phyloP scores from a whole-genome alignment of 129 eudicot genomes.

The Tagetes erecta region DNA sequence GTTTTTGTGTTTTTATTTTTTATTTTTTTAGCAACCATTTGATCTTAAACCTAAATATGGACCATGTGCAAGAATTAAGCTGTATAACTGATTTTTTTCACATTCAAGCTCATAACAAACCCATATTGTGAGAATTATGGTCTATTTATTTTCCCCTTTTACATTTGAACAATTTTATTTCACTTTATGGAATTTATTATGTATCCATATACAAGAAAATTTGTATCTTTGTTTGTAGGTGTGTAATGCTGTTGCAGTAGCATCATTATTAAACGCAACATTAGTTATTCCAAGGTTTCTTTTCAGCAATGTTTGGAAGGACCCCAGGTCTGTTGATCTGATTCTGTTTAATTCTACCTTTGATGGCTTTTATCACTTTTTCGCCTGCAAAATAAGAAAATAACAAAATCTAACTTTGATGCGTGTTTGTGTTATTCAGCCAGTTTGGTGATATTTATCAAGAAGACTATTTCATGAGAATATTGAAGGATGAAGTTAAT shows the following conservation, averaged over 20 bases:
- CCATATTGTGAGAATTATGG: not conserved
- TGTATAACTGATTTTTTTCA: not conserved
- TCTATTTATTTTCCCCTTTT: not conserved
- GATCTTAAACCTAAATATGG: not conserved
- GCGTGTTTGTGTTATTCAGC: slow-evolving; percentile 49
- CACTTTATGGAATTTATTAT: slow-evolving; percentile 1
- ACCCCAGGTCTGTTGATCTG: slow-evolving; percentile 63
- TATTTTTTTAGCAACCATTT: slow-evolving; percentile 1
- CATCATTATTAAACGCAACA: slow-evolving; percentile 88
- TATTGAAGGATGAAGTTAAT: slow-evolving; percentile 58
- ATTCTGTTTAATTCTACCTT: slow-evolving; percentile 3
- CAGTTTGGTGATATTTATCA: slow-evolving; percentile 95
- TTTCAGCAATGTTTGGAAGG: slow-evolving; percentile 96
- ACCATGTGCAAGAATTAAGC: not conserved
- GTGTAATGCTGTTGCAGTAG: slow-evolving; percentile 97
- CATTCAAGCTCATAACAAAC: not conserved
- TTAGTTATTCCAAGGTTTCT: slow-evolving; percentile 90
- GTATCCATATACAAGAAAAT: slow-evolving; percentile 9
- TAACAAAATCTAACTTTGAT: not conserved
- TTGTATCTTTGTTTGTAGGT: slow-evolving; percentile 54
- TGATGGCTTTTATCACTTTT: slow-evolving; percentile 1
- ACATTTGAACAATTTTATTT: not conserved
- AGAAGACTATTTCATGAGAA: slow-evolving; percentile 70
- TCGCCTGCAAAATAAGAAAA: not conserved
- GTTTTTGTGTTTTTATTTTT: not conserved